phyloP scores from a whole-genome alignment of 306 rosid species.

The Vicia faba region DNA sequence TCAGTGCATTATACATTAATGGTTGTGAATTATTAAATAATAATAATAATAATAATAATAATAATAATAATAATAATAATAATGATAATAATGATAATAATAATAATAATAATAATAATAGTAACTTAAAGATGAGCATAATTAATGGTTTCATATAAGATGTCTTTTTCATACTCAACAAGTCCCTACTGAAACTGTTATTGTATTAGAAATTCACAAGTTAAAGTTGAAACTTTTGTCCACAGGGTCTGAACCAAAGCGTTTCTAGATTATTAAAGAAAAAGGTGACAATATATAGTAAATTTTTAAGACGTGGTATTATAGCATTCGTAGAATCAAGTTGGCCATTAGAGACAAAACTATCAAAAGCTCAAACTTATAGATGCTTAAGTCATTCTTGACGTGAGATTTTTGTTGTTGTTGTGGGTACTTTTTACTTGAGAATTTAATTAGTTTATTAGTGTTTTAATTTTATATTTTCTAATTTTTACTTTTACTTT shows the following conservation, averaged over 20 bases:
- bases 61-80: too few relatives aligned
- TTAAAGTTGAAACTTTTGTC: slow-evolving; percentile 54
- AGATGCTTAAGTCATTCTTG: slow-evolving; percentile 12
- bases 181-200: slow-evolving; percentile 38
- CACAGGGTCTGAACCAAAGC: slow-evolving; percentile 76
- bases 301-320: slow-evolving; percentile 48
- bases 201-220: slow-evolving; percentile 43
- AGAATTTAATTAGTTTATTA: too few relatives aligned
- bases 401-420: neutral
- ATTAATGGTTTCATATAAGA: slow-evolving; percentile 56
- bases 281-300: slow-evolving; percentile 34
- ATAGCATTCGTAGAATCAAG: slow-evolving; percentile 48
- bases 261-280: slow-evolving; percentile 70
- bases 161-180: slow-evolving; percentile 13
- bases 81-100: too few relatives aligned
- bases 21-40: slow-evolving; percentile 37
- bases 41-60: neutral
- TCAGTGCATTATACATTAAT: slow-evolving; percentile 46
- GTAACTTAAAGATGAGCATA: slow-evolving; percentile 44
- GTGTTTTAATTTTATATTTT: too few relatives aligned
- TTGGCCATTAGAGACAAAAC: slow-evolving; percentile 44
- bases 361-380: slow-evolving; percentile 2
- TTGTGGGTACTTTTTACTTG: neutral
- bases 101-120: too few relatives aligned
- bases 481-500: too few relatives aligned